Evolutionary conservation across 2,329 filamentous ascomycete species (phyloP).

Genomic region (Metarhizium robertsii): DNA sequence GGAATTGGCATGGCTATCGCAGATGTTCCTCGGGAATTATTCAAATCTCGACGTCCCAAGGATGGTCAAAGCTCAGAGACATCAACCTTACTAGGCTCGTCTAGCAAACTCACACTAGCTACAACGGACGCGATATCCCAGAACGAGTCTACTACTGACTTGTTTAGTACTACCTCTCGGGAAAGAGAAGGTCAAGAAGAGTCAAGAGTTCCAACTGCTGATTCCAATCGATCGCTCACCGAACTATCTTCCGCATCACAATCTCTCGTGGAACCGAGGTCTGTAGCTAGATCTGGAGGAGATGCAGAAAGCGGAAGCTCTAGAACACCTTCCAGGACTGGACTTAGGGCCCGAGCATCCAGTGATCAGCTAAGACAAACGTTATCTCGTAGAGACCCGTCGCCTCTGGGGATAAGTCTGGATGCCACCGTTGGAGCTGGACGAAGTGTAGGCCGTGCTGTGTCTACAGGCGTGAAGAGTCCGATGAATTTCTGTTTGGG

Average conservation of each 20-base stretch:
- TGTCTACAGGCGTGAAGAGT: slow-evolving; percentile 65
- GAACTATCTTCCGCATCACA: slow-evolving; percentile 1
- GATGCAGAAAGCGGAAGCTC: background rate
- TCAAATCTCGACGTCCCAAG: slow-evolving; percentile 27
- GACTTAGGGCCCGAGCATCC: slow-evolving; percentile 1
- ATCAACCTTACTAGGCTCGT: slow-evolving; percentile 1
- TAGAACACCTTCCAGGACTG: background rate
- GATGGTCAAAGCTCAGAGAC: slow-evolving; percentile 5
- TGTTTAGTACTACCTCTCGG: background rate
- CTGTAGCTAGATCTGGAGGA: background rate
- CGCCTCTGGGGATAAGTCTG: slow-evolving; percentile 21
- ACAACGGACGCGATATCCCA: slow-evolving; percentile 5
- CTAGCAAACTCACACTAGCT: slow-evolving; percentile 5
- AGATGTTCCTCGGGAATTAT: slow-evolving; percentile 55
- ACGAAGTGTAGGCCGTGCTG: slow-evolving; percentile 61
- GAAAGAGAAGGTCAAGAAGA: background rate
- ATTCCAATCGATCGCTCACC: background rate
- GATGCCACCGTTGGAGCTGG: slow-evolving; percentile 57
- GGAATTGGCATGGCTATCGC: slow-evolving; percentile 75
- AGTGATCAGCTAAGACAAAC: slow-evolving; percentile 9
- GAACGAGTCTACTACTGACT: slow-evolving; percentile 3
- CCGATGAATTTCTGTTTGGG: slow-evolving; percentile 81
- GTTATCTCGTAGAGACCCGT: slow-evolving; percentile 10
- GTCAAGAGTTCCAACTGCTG: background rate
- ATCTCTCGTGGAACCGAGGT: background rate